Conservation (phyloP, 805 yeast species). For the Candida pseudoglaebosa region DNA sequence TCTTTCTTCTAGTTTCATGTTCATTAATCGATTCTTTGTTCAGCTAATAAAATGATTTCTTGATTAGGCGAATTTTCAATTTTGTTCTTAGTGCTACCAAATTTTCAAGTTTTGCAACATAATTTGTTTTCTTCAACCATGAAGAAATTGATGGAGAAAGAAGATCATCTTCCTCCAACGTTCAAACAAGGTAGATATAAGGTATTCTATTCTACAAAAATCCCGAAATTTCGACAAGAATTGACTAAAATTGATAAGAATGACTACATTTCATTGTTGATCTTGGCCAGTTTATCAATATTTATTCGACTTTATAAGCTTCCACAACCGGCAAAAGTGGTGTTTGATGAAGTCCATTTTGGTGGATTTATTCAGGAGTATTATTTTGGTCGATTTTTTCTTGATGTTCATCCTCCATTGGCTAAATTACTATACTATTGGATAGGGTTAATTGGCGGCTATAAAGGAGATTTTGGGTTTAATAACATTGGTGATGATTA, state of each 20-base stretch:
- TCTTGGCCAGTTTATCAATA: conserved; percentile 20
- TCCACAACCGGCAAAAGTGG: conserved; percentile 34
- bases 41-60: no score
- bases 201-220: conserved; percentile 23
- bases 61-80: no score
- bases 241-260: conserved; percentile 10
- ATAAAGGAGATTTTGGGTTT: conserved; percentile 40
- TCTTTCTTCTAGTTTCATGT: no score
- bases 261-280: conserved; percentile 19
- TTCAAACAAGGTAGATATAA: conserved; percentile 28
- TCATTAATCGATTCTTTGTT: no score
- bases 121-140: neutral
- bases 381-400: conserved; percentile 55
- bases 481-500: conserved; percentile 41
- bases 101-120: neutral
- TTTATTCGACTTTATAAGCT: conserved; percentile 29
- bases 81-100: neutral
- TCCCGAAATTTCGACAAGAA: conserved; percentile 13
- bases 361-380: conserved; percentile 41
- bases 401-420: conserved; percentile 73
- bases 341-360: conserved; percentile 47
- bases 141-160: conserved; percentile 1
- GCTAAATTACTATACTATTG: conserved; percentile 56
- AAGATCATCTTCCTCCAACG: conserved; percentile 17
- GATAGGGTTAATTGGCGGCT: conserved; percentile 50